These are phyloP conservation scores for Epichloe coenophiala DNA, from an alignment of 2,329 filamentous ascomycete genomes.

Conservation along the genomic window DNA sequence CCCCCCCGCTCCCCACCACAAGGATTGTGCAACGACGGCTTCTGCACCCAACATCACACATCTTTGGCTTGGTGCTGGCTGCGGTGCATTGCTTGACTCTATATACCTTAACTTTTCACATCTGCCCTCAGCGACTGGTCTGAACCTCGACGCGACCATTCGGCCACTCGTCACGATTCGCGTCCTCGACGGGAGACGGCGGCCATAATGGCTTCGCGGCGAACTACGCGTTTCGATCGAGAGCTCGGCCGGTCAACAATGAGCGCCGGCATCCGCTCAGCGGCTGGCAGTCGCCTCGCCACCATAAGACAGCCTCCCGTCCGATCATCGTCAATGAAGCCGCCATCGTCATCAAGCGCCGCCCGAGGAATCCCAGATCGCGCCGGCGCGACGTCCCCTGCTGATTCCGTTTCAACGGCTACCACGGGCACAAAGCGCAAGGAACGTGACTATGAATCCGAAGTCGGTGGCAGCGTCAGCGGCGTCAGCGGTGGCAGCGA, in stretches of 20 bases:
- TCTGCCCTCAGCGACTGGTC: neutral
- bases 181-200: neutral
- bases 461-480: slow-evolving; percentile 17
- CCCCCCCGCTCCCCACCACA: neutral
- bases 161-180: neutral
- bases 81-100: neutral
- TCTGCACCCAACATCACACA: neutral
- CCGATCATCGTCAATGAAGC: slow-evolving; percentile 3
- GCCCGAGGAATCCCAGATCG: slow-evolving; percentile 4
- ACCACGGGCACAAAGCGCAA: slow-evolving; percentile 64
- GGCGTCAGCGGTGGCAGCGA: slow-evolving; percentile 31
- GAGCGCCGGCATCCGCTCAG: neutral
- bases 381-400: slow-evolving; percentile 34
- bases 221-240: slow-evolving; percentile 7
- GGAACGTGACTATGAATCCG: slow-evolving; percentile 67
- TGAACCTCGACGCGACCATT: neutral
- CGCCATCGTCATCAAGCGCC: neutral
- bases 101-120: neutral
- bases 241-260: slow-evolving; percentile 6
- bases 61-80: neutral
- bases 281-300: slow-evolving; percentile 2
- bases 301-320: neutral
- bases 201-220: slow-evolving; percentile 6
- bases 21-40: slow-evolving; percentile 3
- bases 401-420: slow-evolving; percentile 44